phyloP scores from a whole-genome alignment of 164 flowering plant genomes.

The Warburgia ugandensis region DNA sequence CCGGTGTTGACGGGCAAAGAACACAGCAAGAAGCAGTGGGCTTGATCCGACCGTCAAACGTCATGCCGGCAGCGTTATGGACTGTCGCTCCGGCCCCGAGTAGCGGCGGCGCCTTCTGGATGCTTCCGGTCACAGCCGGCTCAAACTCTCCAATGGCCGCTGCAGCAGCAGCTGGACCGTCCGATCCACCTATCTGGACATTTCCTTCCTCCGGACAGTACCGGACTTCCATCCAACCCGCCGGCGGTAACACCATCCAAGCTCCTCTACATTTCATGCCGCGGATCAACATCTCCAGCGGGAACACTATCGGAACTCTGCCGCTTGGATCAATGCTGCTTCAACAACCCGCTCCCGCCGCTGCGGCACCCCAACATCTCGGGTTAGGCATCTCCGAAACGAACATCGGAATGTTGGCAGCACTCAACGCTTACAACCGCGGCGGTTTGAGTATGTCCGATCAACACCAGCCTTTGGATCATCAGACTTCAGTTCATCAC shows the following conservation, averaged over 20 bases:
- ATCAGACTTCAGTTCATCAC: slow-evolving; percentile 25
- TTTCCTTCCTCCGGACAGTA: slow-evolving; percentile 34
- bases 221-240: slow-evolving; percentile 9
- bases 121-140: slow-evolving; percentile 50
- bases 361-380: slow-evolving; percentile 31
- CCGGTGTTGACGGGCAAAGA: slow-evolving; percentile 4
- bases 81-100: slow-evolving; percentile 47
- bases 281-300: slow-evolving; percentile 40
- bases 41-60: slow-evolving; percentile 21
- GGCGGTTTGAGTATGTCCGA: slow-evolving; percentile 35
- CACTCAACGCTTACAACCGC: slow-evolving; percentile 52
- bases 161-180: slow-evolving; percentile 18
- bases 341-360: slow-evolving; percentile 18
- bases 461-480: slow-evolving; percentile 39
- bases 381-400: slow-evolving; percentile 58
- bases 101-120: slow-evolving; percentile 55
- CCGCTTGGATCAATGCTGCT: slow-evolving; percentile 58
- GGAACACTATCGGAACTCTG: slow-evolving; percentile 26
- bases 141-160: slow-evolving; percentile 11
- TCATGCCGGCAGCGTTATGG: slow-evolving; percentile 61
- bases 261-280: slow-evolving; percentile 62
- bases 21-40: slow-evolving; percentile 8
- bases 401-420: slow-evolving; percentile 74
- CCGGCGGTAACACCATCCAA: slow-evolving; percentile 26
- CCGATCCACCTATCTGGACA: slow-evolving; percentile 56